Conservation (phyloP, 1,139 yeast genomes). For the Candida frijolesensis region DNA sequence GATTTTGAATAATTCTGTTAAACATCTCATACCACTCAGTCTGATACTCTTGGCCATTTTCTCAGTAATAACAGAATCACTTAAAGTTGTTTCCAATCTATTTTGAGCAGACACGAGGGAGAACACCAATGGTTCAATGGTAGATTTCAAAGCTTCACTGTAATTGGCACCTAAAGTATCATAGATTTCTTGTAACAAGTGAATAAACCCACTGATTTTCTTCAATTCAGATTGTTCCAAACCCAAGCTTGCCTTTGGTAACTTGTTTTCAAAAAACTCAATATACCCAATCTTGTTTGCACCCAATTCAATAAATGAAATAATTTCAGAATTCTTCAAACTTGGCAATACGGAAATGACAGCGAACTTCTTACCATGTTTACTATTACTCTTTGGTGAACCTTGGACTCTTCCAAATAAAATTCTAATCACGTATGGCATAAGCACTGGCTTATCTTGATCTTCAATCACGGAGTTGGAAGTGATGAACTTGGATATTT, state of each 20-base stretch:
- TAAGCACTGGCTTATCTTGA: constrained; percentile 57
- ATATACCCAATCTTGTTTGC: constrained; percentile 52
- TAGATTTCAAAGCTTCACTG: constrained; percentile 48
- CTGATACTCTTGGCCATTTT: constrained; percentile 58
- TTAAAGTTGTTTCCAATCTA: constrained; percentile 30
- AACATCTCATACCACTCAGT: constrained; percentile 61
- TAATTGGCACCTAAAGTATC: constrained; percentile 64
- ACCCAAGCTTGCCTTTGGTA: constrained; percentile 20
- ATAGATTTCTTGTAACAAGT: constrained; percentile 65
- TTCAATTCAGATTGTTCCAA: constrained; percentile 44
- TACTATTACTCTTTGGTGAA: constrained; percentile 58
- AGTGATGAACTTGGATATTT: constrained; percentile 64
- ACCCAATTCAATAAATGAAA: constrained; percentile 64
- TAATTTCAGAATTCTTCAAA: constrained; percentile 55
- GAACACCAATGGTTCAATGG: constrained; percentile 64
- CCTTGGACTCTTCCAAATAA: constrained; percentile 86
- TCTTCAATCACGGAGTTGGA: constrained; percentile 51
- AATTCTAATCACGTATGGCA: constrained; percentile 77
- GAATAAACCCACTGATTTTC: constrained; percentile 70
- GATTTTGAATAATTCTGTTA: constrained; percentile 51
- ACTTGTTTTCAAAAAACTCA: constrained; percentile 29
- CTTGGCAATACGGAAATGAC: constrained; percentile 72
- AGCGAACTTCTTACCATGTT: constrained; percentile 74
- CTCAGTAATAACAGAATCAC: constrained; percentile 25
- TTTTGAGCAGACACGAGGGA: constrained; percentile 59